phyloP scores from a whole-genome alignment of 1,284 basidiomycete genomes.

The Thecaphora frezii region DNA sequence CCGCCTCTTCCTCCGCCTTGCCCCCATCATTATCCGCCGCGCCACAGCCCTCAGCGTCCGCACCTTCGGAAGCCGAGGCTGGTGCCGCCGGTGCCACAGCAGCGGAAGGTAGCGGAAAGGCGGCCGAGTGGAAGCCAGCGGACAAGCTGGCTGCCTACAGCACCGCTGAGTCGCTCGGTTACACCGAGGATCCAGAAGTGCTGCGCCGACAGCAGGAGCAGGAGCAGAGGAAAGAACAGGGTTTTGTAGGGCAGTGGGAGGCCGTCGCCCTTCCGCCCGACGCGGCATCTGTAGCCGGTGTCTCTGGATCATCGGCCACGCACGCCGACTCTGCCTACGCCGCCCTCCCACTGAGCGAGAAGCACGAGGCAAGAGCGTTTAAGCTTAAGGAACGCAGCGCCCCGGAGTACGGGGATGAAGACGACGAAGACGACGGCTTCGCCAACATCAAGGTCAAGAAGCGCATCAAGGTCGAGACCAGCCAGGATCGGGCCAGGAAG shows the following conservation, averaged over 20 bases:
- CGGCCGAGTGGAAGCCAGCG: conserved; percentile 63
- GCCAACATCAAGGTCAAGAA: conserved; percentile 44
- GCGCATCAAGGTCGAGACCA: conserved; percentile 5
- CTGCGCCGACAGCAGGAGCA: conserved; percentile 62
- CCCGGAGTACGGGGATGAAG: conserved; percentile 11
- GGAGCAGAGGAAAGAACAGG: conserved; percentile 68
- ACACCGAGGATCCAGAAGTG: conserved; percentile 60
- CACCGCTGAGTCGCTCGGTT: conserved; percentile 74
- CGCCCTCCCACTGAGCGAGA: conserved; percentile 13
- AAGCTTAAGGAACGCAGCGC: conserved; percentile 34
- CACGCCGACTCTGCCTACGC: neutral
- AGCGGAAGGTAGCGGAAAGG: conserved; percentile 27
- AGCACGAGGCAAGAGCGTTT: conserved; percentile 37
- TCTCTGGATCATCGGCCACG: conserved; percentile 2
- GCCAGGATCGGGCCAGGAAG: conserved; percentile 1
- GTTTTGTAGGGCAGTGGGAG: conserved; percentile 82
- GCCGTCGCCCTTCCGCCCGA: conserved; percentile 64
- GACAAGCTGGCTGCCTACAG: conserved; percentile 83
- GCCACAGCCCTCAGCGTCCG: conserved; percentile 3
- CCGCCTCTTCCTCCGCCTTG: neutral
- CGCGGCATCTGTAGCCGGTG: conserved; percentile 9
- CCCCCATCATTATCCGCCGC: too few species aligned
- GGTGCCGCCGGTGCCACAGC: conserved; percentile 4
- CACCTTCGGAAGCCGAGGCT: conserved; percentile 61
- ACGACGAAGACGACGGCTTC: conserved; percentile 25